Percentiles rank a stretch among this genome's conserved stretches.
These are phyloP conservation scores for Fusarium sp. DNA, from an alignment of 2,329 filamentous ascomycete species.

Conservation along the genomic window DNA sequence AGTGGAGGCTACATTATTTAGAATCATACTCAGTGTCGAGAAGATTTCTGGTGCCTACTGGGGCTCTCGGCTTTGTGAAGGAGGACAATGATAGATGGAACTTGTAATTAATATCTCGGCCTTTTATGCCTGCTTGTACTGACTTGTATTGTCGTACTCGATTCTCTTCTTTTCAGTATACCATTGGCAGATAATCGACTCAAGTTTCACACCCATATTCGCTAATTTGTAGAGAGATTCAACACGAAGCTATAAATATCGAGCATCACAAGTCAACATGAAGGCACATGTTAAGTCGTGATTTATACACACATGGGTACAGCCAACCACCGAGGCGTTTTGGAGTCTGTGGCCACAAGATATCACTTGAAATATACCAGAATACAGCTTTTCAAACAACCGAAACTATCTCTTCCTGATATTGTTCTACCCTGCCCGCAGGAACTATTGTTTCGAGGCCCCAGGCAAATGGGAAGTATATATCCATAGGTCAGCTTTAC, in stretches of 20 bases:
- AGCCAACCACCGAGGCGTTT: not conserved
- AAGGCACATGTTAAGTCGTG: not conserved
- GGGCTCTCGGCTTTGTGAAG: constrained; percentile 8
- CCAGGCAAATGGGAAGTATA: not conserved
- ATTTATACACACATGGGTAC: not conserved
- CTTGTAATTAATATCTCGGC: constrained; percentile 2
- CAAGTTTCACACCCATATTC: not conserved
- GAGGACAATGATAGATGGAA: constrained; percentile 12
- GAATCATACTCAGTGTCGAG: not conserved
- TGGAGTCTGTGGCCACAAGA: not conserved
- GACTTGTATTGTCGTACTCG: not conserved
- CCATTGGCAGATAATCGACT: not conserved
- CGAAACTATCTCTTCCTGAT: not conserved
- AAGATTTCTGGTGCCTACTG: not conserved
- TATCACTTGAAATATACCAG: not conserved
- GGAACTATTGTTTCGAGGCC: too few relatives aligned
- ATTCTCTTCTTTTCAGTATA: constrained; percentile 19
- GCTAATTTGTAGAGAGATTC: not conserved
- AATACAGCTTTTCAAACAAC: not conserved
- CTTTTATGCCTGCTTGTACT: not conserved
- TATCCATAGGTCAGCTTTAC: not conserved
- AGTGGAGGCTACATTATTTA: constrained; percentile 73
- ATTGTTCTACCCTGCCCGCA: not conserved
- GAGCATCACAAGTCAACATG: not conserved
- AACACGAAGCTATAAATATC: not conserved